Base-by-base conservation (phyloP, 2,329 filamentous ascomycete species). In the Parastagonospora nodorum region DNA sequence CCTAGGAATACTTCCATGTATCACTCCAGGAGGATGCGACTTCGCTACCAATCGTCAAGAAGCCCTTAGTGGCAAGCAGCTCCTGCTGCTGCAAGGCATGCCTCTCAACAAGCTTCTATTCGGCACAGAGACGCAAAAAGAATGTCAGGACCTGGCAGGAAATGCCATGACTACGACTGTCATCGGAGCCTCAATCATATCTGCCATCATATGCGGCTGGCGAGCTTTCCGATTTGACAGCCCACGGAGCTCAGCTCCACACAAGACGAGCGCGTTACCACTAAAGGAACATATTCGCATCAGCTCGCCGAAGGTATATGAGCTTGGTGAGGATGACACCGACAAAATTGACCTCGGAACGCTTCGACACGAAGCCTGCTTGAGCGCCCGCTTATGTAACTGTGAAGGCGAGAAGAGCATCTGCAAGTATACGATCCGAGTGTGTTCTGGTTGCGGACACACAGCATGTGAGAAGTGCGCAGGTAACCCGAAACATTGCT, bases 111-210 rank as follows among this genome's bases (percentile, higher is more conserved):
- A 81, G 42, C 75, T 92, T 9, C 75, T 84, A 0, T 78, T 91
- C n/a, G 85, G 82, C 0, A 80, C 80, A 8, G 86, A 92, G 60
- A 82, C 79, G 0, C 42, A 75, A 28, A 54, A 66, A 1, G 71
- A 92, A 14, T 75, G 90, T 2, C 84, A 87, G 55, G 84, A 91
- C 57, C 75, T 93, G 2, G 88, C 88, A 2, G 89, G 89, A 0
- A 93, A 94, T 67, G 89, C 89, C 0, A 93, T 93, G 89, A 85
- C 83, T 1, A 84, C 84, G 0, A 88, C 89, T 0, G 87, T 91
- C 1, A 84, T 92, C 8, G 87, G 86, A 2, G 78, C 82, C 1
- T 82, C 83, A 0, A 79, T 89, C 1, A 61, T 90, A 2, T 76
- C 84, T 1, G 80, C 84, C 0, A 68, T 92, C 1, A 79, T 85